These are phyloP conservation scores for Pleurotus salmoneostramineus DNA, from an alignment of 768 basidiomycete genomes.

Conservation along the genomic window DNA sequence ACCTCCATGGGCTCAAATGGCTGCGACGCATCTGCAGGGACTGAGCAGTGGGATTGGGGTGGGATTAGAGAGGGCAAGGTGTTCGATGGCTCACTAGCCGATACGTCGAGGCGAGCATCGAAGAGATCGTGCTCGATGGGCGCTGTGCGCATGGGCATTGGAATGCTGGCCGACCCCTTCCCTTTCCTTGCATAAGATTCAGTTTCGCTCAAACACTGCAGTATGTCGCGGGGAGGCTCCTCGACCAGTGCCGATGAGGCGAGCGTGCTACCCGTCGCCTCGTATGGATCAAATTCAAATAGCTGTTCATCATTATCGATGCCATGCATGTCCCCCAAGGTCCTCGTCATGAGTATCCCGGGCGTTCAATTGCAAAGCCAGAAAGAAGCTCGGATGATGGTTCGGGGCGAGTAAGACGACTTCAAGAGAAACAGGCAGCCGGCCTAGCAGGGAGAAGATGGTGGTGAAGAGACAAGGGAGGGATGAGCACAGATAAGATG, in stretches of 20 bases:
- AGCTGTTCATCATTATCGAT: constrained; percentile 53
- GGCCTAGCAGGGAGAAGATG: constrained; percentile 9
- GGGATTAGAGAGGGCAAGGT: constrained; percentile 16
- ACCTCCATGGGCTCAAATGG: background rate
- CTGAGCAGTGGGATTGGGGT: constrained; percentile 12
- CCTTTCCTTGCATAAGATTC: constrained; percentile 37
- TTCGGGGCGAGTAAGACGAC: too few species aligned
- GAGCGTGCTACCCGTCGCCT: constrained; percentile 17
- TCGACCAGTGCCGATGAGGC: background rate
- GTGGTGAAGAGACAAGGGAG: constrained; percentile 10
- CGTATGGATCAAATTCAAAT: constrained; percentile 49
- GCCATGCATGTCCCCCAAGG: constrained; percentile 32
- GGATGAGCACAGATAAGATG: constrained; percentile 9
- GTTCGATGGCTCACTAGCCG: background rate
- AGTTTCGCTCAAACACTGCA: background rate
- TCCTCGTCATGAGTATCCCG: too few species aligned
- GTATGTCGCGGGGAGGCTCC: background rate
- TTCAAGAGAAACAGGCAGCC: background rate
- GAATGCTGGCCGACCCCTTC: constrained; percentile 45
- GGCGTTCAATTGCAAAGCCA: too few species aligned
- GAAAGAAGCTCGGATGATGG: background rate
- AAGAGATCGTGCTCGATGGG: constrained; percentile 35
- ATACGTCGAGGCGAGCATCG: constrained; percentile 15
- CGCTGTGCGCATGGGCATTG: constrained; percentile 42
- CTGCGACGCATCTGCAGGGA: background rate